Evolutionary conservation across 306 rosid species (phyloP), one percentile per base, ranked within the genome.

Genomic region (Rosa lucieae): DNA sequence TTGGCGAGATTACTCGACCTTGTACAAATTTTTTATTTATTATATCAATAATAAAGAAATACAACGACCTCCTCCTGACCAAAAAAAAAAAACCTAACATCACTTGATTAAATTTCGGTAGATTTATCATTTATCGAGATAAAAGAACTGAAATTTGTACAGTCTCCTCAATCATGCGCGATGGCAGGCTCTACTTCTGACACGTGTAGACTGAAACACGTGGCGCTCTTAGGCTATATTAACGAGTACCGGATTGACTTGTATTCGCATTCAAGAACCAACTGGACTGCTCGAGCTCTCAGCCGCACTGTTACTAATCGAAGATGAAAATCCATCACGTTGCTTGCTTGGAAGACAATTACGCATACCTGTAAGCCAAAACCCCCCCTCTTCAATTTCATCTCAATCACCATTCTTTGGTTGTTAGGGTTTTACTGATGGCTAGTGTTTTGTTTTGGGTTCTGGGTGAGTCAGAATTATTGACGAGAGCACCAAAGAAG

Each of bases 401-500:
- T 58, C 39, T 39, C 29, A n/a, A 4, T 68, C 21, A 52, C 47
- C 26, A 9, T 40, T 63, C 10, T 29, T 53, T 2, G 13, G 47
- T 43, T 46, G 26, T 62, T 42, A 52, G 3, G 52, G 62, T 47
- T 37, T 40, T 18, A 55, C 59, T 42, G 14, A 8, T 47, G 13
- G 48, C 21, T 46, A 14, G 53, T 21, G 6, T 10, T 53, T 6
- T 43, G 49, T 44, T 2, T 21, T 39, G 35, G 44, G 73, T 32
- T 70, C 56, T 70, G 73, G 43, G 14, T 21, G 73, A 70, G 21
- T 17, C 77, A 94, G 99, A 84, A 90, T 95, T 49, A 84, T 90
- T 6, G 97, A 95, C 59, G 99, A 91, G 84, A 85, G 70, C 48
- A 88, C 94, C 63, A 91, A 87, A 71, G 92, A 92, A 89, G 99